Percentiles rank a stretch among this genome's conserved stretches.
These are phyloP conservation scores for Emmonsia crescens DNA, from an alignment of 2,329 filamentous ascomycete species.

Conservation along the genomic window DNA sequence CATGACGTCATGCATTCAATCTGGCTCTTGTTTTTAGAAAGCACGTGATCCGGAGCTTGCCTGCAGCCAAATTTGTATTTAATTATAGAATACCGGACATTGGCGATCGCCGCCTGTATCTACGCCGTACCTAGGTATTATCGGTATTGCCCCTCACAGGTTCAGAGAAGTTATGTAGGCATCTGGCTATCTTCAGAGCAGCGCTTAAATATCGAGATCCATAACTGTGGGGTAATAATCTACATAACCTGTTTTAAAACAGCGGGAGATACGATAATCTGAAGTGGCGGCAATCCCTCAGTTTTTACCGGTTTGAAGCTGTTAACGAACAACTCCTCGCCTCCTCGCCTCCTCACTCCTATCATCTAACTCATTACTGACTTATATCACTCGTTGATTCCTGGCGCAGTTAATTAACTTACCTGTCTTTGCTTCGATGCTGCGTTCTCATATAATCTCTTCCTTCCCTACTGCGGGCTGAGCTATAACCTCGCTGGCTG, in stretches of 20 bases:
- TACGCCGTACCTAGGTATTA: background rate
- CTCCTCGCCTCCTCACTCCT: too few species aligned
- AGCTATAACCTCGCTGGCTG: background rate
- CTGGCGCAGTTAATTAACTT: background rate
- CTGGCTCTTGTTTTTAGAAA: background rate
- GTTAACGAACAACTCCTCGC: too few species aligned
- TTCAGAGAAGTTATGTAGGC: background rate
- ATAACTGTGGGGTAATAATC: too few species aligned
- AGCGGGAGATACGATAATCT: too few species aligned
- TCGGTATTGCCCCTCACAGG: background rate
- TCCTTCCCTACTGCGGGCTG: background rate
- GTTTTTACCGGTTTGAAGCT: too few species aligned
- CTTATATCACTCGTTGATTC: background rate
- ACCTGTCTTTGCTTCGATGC: background rate
- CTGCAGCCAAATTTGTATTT: background rate
- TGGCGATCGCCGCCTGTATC: constrained; percentile 28
- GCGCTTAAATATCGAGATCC: too few species aligned
- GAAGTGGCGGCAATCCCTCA: too few species aligned
- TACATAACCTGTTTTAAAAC: too few species aligned
- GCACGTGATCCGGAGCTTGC: background rate
- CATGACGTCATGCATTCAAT: too few species aligned
- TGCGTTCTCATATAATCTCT: background rate
- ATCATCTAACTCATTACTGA: too few species aligned
- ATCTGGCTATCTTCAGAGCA: background rate
- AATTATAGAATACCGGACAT: constrained; percentile 19